Evolutionary conservation across 805 yeast species (phyloP), one percentile per base, ranked within the genome.

Genomic region (Saccharomycopsis javanensis): DNA sequence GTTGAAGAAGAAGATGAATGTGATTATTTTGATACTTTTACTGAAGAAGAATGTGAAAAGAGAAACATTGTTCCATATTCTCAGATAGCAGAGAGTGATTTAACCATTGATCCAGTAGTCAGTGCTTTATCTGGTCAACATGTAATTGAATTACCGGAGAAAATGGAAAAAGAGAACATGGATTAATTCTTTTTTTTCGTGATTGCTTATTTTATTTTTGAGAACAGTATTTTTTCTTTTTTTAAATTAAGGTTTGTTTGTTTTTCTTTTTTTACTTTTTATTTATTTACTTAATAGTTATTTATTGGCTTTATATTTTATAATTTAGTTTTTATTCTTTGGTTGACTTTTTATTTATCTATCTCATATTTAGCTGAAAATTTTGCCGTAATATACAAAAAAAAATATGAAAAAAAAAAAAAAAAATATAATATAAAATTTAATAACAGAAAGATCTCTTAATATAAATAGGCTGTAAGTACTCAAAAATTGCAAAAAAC

Each of bases 21-120:
- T 52, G 81, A 77, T 62, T 68, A 69, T 58, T 76, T 68, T 61
- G 68, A 68, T 48, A 69, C 75, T 0, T 73, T 71, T 58, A 68
- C 71, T 13, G 70, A 66, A 33, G 71, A 71, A 55, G 75, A 68
- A 62, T 71, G 71, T 10, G 63, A 64, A 52, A 63, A 62, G 60
- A 66, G 63, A 54, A 68, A 68, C 45, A 61, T 70, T 67, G 58
- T 67, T 53, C 73, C 73, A 53, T 68, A 61, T 63, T 62, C 66
- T 48, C 30, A 31, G 25, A 28, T 23, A 10, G 16, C 46, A 4
- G 28, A 54, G 45, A 31, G 37, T 30, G 53, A 50, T 50, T 50
- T 50, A 16, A 16, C 30, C 2, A 15, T 50, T 16, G 53, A 50
- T 18, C 38, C 38, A 7, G 53, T 50, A 4, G 20, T 50, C 2